Percentiles rank a stretch among this genome's conserved stretches.
These are phyloP conservation scores for Alternaria viburni DNA, from an alignment of 2,329 filamentous ascomycete species.

Conservation along the genomic window DNA sequence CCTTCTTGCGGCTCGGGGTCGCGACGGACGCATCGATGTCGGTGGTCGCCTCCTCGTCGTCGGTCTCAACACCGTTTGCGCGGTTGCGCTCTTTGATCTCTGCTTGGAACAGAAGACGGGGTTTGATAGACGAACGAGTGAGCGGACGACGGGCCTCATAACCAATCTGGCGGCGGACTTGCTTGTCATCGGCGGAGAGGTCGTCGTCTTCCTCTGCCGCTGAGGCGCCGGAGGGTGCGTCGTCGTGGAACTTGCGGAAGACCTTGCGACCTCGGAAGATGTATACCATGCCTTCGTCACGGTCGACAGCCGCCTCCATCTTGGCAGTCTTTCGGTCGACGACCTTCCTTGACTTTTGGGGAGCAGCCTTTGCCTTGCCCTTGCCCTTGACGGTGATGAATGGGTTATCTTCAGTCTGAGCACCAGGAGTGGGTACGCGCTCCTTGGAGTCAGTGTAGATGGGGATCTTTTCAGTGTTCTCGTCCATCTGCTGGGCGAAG, in stretches of 20 bases:
- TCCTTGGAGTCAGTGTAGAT: slow-evolving; percentile 85
- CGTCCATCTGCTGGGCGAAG: slow-evolving; percentile 57
- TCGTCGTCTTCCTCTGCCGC: slow-evolving; percentile 38
- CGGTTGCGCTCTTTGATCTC: slow-evolving; percentile 54
- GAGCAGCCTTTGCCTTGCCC: slow-evolving; percentile 54
- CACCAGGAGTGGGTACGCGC: slow-evolving; percentile 70
- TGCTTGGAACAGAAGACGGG: slow-evolving; percentile 72
- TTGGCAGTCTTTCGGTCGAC: slow-evolving; percentile 64
- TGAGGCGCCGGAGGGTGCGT: slow-evolving; percentile 42
- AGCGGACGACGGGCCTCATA: slow-evolving; percentile 55
- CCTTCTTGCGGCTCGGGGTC: slow-evolving; percentile 37
- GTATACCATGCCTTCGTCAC: slow-evolving; percentile 76
- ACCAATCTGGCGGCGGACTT: slow-evolving; percentile 47
- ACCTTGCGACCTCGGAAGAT: slow-evolving; percentile 82
- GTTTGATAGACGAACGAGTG: slow-evolving; percentile 73
- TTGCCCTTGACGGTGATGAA: slow-evolving; percentile 65
- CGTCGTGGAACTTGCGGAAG: slow-evolving; percentile 70
- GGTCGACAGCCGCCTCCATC: slow-evolving; percentile 67
- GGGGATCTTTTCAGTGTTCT: slow-evolving; percentile 65
- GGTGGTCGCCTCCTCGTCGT: slow-evolving; percentile 66
- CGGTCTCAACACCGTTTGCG: slow-evolving; percentile 49
- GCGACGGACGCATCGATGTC: slow-evolving; percentile 55
- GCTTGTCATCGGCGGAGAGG: slow-evolving; percentile 49
- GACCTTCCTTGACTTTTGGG: slow-evolving; percentile 54
- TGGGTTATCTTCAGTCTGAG: slow-evolving; percentile 69